phyloP scores from a whole-genome alignment of 148 eudicot species.

The Fallopia convolvulus region DNA sequence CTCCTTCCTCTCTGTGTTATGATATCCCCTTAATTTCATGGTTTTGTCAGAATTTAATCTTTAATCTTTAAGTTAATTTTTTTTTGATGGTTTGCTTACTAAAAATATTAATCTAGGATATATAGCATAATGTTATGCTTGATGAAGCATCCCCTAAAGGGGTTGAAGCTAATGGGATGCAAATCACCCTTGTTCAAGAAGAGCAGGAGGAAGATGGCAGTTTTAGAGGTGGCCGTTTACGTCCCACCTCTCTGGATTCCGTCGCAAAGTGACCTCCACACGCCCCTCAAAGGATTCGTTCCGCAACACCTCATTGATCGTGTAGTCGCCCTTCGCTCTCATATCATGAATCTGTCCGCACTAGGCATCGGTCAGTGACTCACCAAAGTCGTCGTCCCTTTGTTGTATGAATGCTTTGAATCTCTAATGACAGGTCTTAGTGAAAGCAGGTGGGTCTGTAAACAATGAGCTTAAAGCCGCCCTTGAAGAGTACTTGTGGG shows the following conservation, averaged over 20 bases:
- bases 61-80: too few relatives aligned
- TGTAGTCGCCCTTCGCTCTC: constrained; percentile 43
- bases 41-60: too few relatives aligned
- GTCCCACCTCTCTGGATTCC: constrained; percentile 61
- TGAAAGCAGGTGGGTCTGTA: constrained; percentile 46
- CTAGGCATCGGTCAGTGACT: constrained; percentile 30
- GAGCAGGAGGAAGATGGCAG: constrained; percentile 37
- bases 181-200: constrained; percentile 35
- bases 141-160: constrained; percentile 14
- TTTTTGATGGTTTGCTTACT: too few relatives aligned
- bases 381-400: background rate
- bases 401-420: background rate
- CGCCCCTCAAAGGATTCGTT: constrained; percentile 45
- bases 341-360: constrained; percentile 39
- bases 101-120: background rate
- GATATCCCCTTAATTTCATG: too few relatives aligned
- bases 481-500: constrained; percentile 69
- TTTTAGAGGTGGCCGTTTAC: constrained; percentile 52
- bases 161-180: constrained; percentile 54
- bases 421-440: background rate
- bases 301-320: constrained; percentile 52
- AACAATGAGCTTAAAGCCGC: constrained; percentile 45
- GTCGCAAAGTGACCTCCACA: constrained; percentile 41
- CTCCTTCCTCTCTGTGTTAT: too few relatives aligned
- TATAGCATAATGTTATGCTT: constrained; percentile 23